Conservation (phyloP, 306 rosid species). For the Cucurbita maxima region DNA sequence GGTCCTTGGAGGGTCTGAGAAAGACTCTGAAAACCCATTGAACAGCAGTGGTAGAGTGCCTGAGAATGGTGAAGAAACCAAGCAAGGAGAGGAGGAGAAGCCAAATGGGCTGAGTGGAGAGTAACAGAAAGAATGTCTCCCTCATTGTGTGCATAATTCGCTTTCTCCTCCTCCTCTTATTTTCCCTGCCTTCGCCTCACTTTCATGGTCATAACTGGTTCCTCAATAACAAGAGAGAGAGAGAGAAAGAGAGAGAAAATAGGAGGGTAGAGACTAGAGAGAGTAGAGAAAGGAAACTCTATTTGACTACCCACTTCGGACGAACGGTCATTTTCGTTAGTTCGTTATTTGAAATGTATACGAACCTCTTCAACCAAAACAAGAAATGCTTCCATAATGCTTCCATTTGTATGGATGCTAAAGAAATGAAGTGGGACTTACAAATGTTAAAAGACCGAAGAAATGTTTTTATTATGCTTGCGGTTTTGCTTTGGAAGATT, state of each 20-base stretch:
- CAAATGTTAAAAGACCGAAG: not conserved
- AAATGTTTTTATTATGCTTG: not conserved
- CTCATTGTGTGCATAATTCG: not conserved
- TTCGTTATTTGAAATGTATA: not conserved
- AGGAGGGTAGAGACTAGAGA: not conserved
- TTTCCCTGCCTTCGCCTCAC: not conserved
- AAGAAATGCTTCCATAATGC: not conserved
- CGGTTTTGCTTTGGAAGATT: not conserved
- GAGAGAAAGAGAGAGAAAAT: not conserved
- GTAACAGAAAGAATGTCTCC: not conserved
- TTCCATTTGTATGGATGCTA: not conserved
- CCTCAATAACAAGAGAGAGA: not conserved
- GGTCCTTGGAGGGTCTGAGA: slow-evolving; percentile 46
- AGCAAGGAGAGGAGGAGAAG: slow-evolving; percentile 16
- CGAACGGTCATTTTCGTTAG: not conserved
- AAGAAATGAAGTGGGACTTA: not conserved
- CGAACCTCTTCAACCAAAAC: not conserved
- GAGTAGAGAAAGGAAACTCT: not conserved
- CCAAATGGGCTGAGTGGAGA: not conserved
- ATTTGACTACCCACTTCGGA: not conserved
- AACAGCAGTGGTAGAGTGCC: not conserved
- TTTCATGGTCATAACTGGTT: not conserved
- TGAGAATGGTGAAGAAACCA: slow-evolving; percentile 31
- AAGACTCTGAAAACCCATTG: slow-evolving; percentile 36
- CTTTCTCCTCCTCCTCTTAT: not conserved